A percentile compares a stretch with the other conserved stretches of the same genome.
These are phyloP conservation scores for Quercus agrifolia DNA, from an alignment of 306 rosid species.

Conservation along the genomic window DNA sequence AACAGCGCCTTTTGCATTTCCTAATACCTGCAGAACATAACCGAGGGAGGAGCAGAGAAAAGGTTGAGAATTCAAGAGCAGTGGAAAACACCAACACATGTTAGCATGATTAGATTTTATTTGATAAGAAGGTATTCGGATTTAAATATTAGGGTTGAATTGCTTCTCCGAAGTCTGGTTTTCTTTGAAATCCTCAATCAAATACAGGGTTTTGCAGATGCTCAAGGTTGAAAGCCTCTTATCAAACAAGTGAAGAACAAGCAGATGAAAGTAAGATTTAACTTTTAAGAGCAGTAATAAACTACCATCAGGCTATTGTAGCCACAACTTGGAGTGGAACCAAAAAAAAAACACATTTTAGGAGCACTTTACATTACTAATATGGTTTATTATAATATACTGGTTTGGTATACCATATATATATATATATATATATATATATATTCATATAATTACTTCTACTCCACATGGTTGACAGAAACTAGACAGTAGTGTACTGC, in stretches of 20 bases:
- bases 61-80: background rate
- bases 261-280: no score
- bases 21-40: conserved; percentile 61
- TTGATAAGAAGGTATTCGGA: no score
- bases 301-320: background rate
- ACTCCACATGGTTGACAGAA: background rate
- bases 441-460: background rate
- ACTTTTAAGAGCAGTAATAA: no score
- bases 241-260: no score
- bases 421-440: background rate
- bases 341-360: background rate
- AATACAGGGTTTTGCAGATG: background rate
- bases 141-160: background rate
- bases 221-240: background rate
- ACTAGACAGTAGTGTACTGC: background rate
- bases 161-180: background rate
- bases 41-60: background rate
- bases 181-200: background rate
- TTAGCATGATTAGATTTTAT: background rate
- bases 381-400: no score
- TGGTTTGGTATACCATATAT: background rate
- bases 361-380: background rate
- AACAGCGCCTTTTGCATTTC: conserved; percentile 97
- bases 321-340: background rate
- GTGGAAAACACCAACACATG: background rate